Percentiles rank a stretch among this genome's conserved stretches.
These are phyloP conservation scores for Passiflora organensis DNA, from an alignment of 345 rosid species.

Conservation along the genomic window DNA sequence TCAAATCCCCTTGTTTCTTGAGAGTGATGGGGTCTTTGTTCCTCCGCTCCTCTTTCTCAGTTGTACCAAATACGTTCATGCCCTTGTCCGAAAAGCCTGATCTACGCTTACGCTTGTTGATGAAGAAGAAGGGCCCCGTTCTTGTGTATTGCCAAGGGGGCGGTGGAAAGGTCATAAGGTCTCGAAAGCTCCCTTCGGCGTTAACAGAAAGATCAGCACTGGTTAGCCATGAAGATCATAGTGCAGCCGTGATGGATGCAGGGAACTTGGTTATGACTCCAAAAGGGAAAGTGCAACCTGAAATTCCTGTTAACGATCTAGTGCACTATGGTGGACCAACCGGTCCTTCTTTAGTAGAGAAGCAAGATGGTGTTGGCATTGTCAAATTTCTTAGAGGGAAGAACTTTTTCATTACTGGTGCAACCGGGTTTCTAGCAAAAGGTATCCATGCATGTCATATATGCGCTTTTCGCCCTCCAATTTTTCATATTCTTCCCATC, in stretches of 20 bases:
- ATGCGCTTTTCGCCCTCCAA: not conserved
- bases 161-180: constrained; percentile 34
- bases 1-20: constrained; percentile 31
- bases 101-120: constrained; percentile 16
- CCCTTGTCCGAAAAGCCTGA: constrained; percentile 19
- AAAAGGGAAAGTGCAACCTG: constrained; percentile 42
- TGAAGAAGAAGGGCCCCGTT: constrained; percentile 23
- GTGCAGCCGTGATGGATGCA: constrained; percentile 41
- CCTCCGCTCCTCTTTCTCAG: constrained; percentile 43
- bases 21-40: constrained; percentile 67
- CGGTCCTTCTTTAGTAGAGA: constrained; percentile 36
- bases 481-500: not conserved
- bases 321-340: constrained; percentile 42
- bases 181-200: constrained; percentile 43
- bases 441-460: constrained; percentile 41
- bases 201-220: constrained; percentile 41
- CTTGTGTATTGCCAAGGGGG: constrained; percentile 47
- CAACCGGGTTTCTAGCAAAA: constrained; percentile 93
- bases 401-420: constrained; percentile 69
- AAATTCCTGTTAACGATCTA: constrained; percentile 48
- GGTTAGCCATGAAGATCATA: constrained; percentile 32
- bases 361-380: constrained; percentile 82
- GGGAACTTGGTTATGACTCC: constrained; percentile 56
- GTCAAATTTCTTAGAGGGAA: constrained; percentile 74
- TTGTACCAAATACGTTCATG: constrained; percentile 24